phyloP scores from a whole-genome alignment of 176 grass and related monocot genomes.

The Carex parvula region DNA sequence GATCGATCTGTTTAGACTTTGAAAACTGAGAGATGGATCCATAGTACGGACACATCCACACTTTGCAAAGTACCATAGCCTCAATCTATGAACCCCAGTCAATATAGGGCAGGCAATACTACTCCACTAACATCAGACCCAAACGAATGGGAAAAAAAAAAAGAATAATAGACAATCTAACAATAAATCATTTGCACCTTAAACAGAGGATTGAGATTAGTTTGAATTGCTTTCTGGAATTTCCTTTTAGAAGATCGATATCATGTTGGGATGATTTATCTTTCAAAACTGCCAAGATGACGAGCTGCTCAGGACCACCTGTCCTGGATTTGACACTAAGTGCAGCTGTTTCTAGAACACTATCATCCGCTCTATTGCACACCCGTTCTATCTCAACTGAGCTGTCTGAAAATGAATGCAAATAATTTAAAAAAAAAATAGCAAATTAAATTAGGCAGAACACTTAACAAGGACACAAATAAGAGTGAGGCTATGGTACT shows the following conservation, averaged over 20 bases:
- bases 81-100: too few relatives aligned
- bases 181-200: slow-evolving; percentile 44
- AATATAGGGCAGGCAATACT: not conserved
- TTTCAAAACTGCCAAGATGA: slow-evolving; percentile 70
- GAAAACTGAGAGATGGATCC: too few relatives aligned
- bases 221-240: slow-evolving; percentile 86
- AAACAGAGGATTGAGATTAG: slow-evolving; percentile 87
- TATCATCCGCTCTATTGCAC: slow-evolving; percentile 70
- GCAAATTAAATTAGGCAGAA: not conserved
- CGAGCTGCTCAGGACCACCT: slow-evolving; percentile 77
- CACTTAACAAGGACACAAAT: not conserved
- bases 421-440: not conserved
- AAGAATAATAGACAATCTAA: not conserved
- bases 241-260: slow-evolving; percentile 45
- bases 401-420: slow-evolving; percentile 50
- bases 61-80: too few relatives aligned
- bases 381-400: slow-evolving; percentile 90
- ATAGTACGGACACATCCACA: too few relatives aligned
- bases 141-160: not conserved
- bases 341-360: slow-evolving; percentile 79
- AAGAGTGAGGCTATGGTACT: not conserved
- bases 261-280: slow-evolving; percentile 36
- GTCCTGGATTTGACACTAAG: slow-evolving; percentile 53
- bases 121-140: not conserved
- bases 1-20: too few relatives aligned